Conservation (phyloP, 768 basidiomycete species). For the Boletales sp. region DNA sequence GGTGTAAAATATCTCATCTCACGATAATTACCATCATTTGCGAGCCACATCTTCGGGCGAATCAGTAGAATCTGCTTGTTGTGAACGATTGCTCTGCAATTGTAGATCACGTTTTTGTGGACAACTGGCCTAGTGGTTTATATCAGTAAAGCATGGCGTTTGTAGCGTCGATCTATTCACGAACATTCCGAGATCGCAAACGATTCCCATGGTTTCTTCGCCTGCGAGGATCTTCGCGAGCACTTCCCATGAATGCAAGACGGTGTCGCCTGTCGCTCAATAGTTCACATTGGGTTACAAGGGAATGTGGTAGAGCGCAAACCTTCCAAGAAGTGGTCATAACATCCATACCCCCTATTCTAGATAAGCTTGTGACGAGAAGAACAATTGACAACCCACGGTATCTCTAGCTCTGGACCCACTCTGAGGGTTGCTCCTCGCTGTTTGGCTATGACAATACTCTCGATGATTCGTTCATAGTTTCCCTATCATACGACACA, state of each 20-base stretch:
- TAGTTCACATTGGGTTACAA: not conserved
- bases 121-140: constrained; percentile 72
- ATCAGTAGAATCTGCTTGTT: constrained; percentile 88
- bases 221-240: constrained; percentile 85
- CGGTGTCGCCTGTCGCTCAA: constrained; percentile 74
- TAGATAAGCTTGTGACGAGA: not conserved
- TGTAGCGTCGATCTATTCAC: constrained; percentile 20
- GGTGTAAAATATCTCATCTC: constrained; percentile 89
- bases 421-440: constrained; percentile 88
- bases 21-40: constrained; percentile 97
- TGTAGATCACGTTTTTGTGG: constrained; percentile 98
- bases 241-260: constrained; percentile 97
- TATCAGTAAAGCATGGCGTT: not conserved
- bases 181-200: constrained; percentile 97
- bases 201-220: constrained; percentile 75
- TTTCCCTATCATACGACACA: constrained; percentile 62
- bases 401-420: constrained; percentile 95
- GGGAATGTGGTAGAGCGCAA: not conserved
- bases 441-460: constrained; percentile 84
- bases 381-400: constrained; percentile 44
- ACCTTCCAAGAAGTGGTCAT: constrained; percentile 98
- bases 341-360: constrained; percentile 88
- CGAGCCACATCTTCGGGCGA: constrained; percentile 99
- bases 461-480: constrained; percentile 82
- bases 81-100: constrained; percentile 88